These are phyloP conservation scores for Nannochloropsis oceanica DNA, from an alignment of 108 stramenopile species.

Conservation along the genomic window DNA sequence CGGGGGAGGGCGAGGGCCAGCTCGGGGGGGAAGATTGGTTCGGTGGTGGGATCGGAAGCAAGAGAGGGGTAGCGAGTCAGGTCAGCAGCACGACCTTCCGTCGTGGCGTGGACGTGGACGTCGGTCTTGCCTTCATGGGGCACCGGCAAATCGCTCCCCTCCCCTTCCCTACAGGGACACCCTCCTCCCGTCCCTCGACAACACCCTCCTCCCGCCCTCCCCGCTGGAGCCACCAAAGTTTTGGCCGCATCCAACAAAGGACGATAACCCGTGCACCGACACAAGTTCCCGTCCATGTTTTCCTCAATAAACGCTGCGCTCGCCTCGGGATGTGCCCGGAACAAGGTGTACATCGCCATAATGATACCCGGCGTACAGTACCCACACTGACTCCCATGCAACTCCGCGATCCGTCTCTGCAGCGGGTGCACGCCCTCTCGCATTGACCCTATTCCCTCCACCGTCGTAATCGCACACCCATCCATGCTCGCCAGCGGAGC, in stretches of 20 bases:
- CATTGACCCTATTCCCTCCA: constrained; percentile 73
- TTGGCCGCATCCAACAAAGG: constrained; percentile 89
- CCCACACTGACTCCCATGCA: constrained; percentile 90
- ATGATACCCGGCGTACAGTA: constrained; percentile 93
- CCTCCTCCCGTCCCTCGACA: constrained; percentile 3
- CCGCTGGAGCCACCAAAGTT: constrained; percentile 16
- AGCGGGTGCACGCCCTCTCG: constrained; percentile 63
- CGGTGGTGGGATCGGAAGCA: constrained; percentile 7
- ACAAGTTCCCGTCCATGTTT: constrained; percentile 82
- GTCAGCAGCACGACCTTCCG: neutral
- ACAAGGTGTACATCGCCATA: constrained; percentile 67
- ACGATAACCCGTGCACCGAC: constrained; percentile 86
- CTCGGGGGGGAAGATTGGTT: constrained; percentile 33
- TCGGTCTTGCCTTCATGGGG: neutral
- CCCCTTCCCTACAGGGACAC: constrained; percentile 28
- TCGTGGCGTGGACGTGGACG: constrained; percentile 3
- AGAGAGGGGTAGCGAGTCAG: neutral
- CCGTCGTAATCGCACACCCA: constrained; percentile 67
- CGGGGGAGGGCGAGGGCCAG: constrained; percentile 21
- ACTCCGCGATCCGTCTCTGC: constrained; percentile 71
- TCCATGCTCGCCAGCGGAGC: constrained; percentile 71
- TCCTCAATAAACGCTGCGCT: constrained; percentile 55
- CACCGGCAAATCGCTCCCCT: neutral
- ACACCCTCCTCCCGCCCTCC: neutral
- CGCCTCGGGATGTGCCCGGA: constrained; percentile 33